Conservation (phyloP, 208 protist genomes). For the Leishmania turanica region DNA sequence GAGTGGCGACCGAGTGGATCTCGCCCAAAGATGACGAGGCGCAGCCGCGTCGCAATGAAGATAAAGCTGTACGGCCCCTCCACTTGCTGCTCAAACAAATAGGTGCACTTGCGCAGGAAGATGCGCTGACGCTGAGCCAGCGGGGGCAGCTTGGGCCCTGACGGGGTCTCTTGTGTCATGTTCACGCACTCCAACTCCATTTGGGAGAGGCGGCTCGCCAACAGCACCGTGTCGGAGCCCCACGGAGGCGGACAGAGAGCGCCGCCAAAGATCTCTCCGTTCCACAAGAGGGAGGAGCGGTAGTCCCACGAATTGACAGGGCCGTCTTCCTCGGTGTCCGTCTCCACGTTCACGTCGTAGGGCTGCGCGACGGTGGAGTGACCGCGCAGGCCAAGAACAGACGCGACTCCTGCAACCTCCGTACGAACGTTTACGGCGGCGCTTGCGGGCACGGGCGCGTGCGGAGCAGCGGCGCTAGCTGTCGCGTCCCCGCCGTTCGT, state of each 20-base stretch:
- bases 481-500: neutral
- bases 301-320: slow-evolving; percentile 23
- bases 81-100: slow-evolving; percentile 70
- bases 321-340: slow-evolving; percentile 39
- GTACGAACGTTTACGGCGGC: slow-evolving; percentile 23
- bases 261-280: slow-evolving; percentile 89
- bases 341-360: slow-evolving; percentile 60
- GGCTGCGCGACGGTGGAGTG: slow-evolving; percentile 59
- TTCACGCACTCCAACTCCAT: slow-evolving; percentile 53
- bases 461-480: too few species aligned
- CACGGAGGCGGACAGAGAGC: slow-evolving; percentile 56
- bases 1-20: slow-evolving; percentile 89
- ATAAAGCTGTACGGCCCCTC: slow-evolving; percentile 88
- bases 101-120: slow-evolving; percentile 65
- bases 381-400: slow-evolving; percentile 72
- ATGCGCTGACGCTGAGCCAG: slow-evolving; percentile 42
- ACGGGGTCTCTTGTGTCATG: neutral
- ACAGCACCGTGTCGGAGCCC: slow-evolving; percentile 73
- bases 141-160: slow-evolving; percentile 5
- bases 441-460: neutral
- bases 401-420: slow-evolving; percentile 51
- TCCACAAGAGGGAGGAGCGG: slow-evolving; percentile 77
- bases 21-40: slow-evolving; percentile 83
- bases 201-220: slow-evolving; percentile 59
- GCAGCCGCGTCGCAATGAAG: slow-evolving; percentile 65